phyloP scores from a whole-genome alignment of 805 yeast genomes.

The Schizosaccharomyces japonicus region DNA sequence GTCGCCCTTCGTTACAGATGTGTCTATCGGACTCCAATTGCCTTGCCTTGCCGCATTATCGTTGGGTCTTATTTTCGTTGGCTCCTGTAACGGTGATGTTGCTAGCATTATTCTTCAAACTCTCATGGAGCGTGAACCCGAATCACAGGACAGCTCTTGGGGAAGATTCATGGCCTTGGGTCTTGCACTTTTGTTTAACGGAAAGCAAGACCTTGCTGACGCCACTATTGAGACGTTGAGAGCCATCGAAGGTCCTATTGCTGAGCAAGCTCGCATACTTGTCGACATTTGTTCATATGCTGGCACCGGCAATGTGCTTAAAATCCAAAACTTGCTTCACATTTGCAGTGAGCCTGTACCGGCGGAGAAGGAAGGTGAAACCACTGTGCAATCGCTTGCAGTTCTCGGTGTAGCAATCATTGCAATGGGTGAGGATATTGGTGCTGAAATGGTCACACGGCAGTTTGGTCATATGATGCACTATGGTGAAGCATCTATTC shows the following conservation, averaged over 20 bases:
- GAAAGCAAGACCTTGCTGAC: slow-evolving; percentile 80
- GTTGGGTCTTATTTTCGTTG: slow-evolving; percentile 82
- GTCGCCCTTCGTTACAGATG: slow-evolving; percentile 61
- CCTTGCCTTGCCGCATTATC: slow-evolving; percentile 75
- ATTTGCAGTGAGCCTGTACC: slow-evolving; percentile 31
- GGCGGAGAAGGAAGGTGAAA: slow-evolving; percentile 18
- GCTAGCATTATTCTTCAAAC: slow-evolving; percentile 82
- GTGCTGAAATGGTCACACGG: slow-evolving; percentile 89
- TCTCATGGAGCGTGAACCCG: slow-evolving; percentile 57
- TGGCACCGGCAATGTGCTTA: slow-evolving; percentile 91
- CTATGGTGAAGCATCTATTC: slow-evolving; percentile 75
- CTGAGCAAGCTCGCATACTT: slow-evolving; percentile 66
- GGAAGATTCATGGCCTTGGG: slow-evolving; percentile 78
- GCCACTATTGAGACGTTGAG: slow-evolving; percentile 69
- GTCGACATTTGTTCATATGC: slow-evolving; percentile 87
- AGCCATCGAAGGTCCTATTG: slow-evolving; percentile 87
- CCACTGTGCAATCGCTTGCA: slow-evolving; percentile 47
- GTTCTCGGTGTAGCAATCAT: slow-evolving; percentile 84
- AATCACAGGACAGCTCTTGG: slow-evolving; percentile 66
- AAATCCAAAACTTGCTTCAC: slow-evolving; percentile 73
- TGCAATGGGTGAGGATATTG: slow-evolving; percentile 94
- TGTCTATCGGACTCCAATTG: slow-evolving; percentile 48
- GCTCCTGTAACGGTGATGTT: slow-evolving; percentile 84
- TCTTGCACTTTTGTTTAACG: slow-evolving; percentile 72
- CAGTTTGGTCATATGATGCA: slow-evolving; percentile 96